phyloP scores from a whole-genome alignment of 257 asterid genomes.

The Coffea canephora region DNA sequence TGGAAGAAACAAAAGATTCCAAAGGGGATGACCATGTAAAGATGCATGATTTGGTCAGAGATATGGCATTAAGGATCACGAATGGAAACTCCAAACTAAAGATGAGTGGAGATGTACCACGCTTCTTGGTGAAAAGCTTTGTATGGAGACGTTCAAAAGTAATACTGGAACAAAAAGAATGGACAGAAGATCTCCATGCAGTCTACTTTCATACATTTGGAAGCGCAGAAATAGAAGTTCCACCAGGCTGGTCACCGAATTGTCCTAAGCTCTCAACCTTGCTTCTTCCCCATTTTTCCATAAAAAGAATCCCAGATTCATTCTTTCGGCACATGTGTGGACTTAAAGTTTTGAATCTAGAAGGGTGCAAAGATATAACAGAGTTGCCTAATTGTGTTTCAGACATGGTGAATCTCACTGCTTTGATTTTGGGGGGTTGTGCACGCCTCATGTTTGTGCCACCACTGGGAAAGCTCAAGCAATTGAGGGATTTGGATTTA shows the following conservation, averaged over 20 bases:
- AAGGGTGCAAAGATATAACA: neutral
- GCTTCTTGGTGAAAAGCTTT: slow-evolving; percentile 1
- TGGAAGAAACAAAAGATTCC: neutral
- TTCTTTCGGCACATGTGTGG: slow-evolving; percentile 1
- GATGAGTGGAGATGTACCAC: neutral
- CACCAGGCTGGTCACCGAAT: neutral
- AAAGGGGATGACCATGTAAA: neutral
- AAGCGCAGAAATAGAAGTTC: neutral
- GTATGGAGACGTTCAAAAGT: neutral
- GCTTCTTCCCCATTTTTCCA: neutral
- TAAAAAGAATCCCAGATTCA: neutral
- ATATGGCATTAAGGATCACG: neutral
- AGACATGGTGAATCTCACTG: slow-evolving; percentile 17
- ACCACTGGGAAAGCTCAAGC: slow-evolving; percentile 17
- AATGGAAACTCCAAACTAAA: neutral
- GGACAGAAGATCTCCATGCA: slow-evolving; percentile 4
- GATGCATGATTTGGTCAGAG: slow-evolving; percentile 3
- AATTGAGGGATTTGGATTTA: slow-evolving; percentile 16
- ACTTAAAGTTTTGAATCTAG: slow-evolving; percentile 8
- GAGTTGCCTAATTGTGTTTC: slow-evolving; percentile 2
- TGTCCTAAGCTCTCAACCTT: neutral
- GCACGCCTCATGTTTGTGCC: neutral
- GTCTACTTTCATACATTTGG: neutral
- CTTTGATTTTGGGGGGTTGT: slow-evolving; percentile 14
- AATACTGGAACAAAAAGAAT: neutral